Evolutionary conservation across 2,329 filamentous ascomycete species (phyloP), one percentile per base, ranked within the genome.

Genomic region (Pseudogymnoascus sp.): DNA sequence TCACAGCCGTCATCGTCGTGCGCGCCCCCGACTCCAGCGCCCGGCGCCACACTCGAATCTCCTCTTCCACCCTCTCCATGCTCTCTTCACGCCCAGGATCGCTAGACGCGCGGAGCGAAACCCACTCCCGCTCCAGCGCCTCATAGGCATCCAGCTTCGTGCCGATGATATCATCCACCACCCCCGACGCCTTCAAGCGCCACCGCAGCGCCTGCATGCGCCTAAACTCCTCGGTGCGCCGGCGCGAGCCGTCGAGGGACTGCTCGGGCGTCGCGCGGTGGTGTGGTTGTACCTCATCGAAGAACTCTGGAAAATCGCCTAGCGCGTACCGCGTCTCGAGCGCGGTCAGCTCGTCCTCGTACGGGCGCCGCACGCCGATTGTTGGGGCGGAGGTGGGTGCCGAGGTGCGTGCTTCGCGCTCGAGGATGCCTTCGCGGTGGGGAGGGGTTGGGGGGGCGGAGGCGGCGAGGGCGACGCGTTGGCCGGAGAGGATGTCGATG

Each of bases 401-500:
- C n/a, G 50, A 10, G 50, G 5, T 14, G 4, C 28, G 72, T 24
- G 66, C 65, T 61, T 70, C 66, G 38, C 68, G 14, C 69, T 77
- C 66, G 2, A 70, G 56, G 16, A 66, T 63, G 2, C 77, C 77
- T 67, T 79, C 74, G 7, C 85, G 78, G 0, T 76, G 77, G 0
- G 66, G 10, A 0, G 84, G 84, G 33, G 81, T 78, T 8, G 62
- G 65, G 1, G 83, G 62, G 0, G 78, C 78, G 0, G 69, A 69
- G 1, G 71, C 66, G 4, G 72, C 65, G 84, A 88, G 87, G n/a
- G 76, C 66, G 1, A 77, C 72, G 0, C 66, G 68, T 12, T 73
- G 70, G 3, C 75, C 72, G 43, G 81, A 82, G 62, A 80, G 77
- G 8, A 77, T 28, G 62, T 86, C 79, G 24, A 87, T 74, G 69